phyloP scores from a whole-genome alignment of 2,329 filamentous ascomycete species.

The Neofusicoccum umdonicola region DNA sequence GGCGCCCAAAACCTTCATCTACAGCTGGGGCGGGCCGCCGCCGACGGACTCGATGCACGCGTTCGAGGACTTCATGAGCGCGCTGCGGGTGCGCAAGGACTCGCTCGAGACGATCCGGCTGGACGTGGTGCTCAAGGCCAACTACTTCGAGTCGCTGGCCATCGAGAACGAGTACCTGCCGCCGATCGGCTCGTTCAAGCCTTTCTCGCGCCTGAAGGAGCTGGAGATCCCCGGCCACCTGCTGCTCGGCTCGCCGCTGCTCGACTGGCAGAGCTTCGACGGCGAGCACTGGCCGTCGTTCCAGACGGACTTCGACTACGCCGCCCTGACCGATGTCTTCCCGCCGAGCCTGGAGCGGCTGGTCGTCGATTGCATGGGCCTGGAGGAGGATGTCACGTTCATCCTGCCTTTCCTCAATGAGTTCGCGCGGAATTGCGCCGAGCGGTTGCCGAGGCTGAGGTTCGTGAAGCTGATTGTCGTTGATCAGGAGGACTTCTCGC shows the following conservation, averaged over 20 bases:
- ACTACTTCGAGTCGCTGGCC: neutral
- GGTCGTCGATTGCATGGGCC: neutral
- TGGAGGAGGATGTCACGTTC: conserved; percentile 2
- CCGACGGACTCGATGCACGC: neutral
- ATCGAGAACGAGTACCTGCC: conserved; percentile 5
- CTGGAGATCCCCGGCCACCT: conserved; percentile 1
- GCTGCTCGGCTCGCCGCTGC: conserved; percentile 5
- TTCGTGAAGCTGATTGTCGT: conserved; percentile 1
- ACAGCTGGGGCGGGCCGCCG: conserved; percentile 5
- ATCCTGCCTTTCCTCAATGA: neutral
- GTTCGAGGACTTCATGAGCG: neutral
- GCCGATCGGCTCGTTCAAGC: conserved; percentile 3
- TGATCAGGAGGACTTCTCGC: neutral
- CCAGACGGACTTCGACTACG: neutral
- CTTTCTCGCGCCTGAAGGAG: neutral
- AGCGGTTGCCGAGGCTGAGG: neutral
- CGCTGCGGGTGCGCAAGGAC: neutral
- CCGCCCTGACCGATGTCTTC: neutral
- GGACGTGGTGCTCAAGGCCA: conserved; percentile 10
- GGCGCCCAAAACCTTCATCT: conserved; percentile 3
- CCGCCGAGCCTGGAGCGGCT: neutral
- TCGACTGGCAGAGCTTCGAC: conserved; percentile 3
- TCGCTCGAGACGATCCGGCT: neutral
- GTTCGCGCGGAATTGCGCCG: neutral
- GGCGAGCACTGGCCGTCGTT: conserved; percentile 4